Evolutionary conservation across 2,329 filamentous ascomycete species (phyloP).

Genomic region (Venturia effusa): DNA sequence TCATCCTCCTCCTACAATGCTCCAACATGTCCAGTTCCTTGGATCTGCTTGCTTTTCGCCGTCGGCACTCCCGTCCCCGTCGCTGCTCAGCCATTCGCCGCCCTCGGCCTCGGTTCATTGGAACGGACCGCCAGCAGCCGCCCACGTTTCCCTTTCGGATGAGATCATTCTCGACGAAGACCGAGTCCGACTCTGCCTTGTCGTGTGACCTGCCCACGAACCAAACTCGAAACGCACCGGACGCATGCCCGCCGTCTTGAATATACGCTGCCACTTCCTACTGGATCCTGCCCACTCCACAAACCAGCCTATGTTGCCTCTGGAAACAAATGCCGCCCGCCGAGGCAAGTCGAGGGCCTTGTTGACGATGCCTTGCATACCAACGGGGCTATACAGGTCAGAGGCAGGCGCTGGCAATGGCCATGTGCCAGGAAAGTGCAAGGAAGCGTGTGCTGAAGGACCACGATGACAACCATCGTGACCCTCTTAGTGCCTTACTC

Average conservation of each 20-base stretch:
- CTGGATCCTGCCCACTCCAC: background rate
- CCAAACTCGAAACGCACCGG: background rate
- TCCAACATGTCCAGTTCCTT: background rate
- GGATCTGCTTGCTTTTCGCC: background rate
- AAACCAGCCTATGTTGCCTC: background rate
- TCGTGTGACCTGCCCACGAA: background rate
- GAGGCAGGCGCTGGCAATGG: background rate
- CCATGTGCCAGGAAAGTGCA: slow-evolving; percentile 4
- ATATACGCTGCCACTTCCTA: background rate
- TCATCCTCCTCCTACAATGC: background rate
- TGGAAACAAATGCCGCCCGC: background rate
- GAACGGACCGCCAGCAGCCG: background rate
- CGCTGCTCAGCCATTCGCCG: background rate
- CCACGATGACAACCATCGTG: slow-evolving; percentile 3
- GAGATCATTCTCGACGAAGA: background rate
- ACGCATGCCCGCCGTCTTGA: background rate
- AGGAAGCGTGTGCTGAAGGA: background rate
- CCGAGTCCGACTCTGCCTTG: background rate
- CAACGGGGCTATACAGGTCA: background rate
- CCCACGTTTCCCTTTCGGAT: background rate
- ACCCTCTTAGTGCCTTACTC: slow-evolving; percentile 2
- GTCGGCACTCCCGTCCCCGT: background rate
- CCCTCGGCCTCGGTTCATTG: background rate
- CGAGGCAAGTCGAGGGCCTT: background rate
- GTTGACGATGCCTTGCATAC: slow-evolving; percentile 3